A percentile compares a stretch with the other conserved stretches of the same genome.
These are phyloP conservation scores for Cornus florida DNA, from an alignment of 148 eudicot species.

Conservation along the genomic window DNA sequence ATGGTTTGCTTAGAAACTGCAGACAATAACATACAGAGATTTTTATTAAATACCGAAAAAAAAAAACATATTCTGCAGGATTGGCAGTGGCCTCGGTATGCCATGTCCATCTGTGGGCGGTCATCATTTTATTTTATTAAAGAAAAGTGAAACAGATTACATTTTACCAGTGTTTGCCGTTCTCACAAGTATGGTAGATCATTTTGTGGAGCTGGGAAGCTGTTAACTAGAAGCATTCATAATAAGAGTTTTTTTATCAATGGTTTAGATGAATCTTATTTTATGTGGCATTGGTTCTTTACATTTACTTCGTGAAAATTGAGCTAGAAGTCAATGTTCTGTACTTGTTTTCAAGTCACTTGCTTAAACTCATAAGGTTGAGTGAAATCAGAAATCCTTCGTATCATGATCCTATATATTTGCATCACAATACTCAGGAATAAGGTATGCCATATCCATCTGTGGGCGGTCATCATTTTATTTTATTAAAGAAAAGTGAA, in stretches of 20 bases:
- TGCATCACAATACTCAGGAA: not conserved
- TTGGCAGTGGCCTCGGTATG: not conserved
- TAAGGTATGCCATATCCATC: not conserved
- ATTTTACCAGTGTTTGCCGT: not conserved
- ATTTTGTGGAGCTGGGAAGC: not conserved
- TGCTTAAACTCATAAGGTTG: not conserved
- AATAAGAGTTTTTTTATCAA: not conserved
- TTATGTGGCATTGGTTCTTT: not conserved
- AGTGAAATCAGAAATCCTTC: not conserved
- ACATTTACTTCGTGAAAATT: not conserved
- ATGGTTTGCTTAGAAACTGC: too few relatives aligned
- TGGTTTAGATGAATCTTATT: not conserved
- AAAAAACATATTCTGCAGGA: too few relatives aligned
- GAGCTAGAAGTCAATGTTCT: not conserved
- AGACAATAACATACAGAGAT: too few relatives aligned
- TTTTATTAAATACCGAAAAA: too few relatives aligned
- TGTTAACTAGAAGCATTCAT: not conserved
- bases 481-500: not conserved
- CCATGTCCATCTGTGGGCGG: not conserved
- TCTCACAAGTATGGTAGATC: not conserved
- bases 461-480: not conserved
- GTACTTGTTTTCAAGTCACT: not conserved
- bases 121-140: not conserved
- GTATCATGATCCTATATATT: not conserved
- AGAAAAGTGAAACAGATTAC: not conserved